Evolutionary conservation across 1,284 basidiomycete species (phyloP).

Genomic region (Tilletia caries): DNA sequence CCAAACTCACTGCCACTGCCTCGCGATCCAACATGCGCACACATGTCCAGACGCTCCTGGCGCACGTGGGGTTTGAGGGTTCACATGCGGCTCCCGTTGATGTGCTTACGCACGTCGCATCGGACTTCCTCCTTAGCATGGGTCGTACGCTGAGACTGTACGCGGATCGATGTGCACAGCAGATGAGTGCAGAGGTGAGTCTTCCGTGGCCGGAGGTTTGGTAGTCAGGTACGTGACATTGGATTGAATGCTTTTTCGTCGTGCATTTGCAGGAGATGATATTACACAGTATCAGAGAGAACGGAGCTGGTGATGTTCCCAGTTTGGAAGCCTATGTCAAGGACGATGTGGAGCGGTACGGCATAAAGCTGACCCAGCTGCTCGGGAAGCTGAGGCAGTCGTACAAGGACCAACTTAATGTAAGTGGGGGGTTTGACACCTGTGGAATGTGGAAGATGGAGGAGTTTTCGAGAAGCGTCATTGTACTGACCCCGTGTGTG

Average conservation of each 20-base stretch:
- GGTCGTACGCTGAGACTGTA: slow-evolving; percentile 79
- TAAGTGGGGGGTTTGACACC: slow-evolving; percentile 50
- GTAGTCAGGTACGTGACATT: not conserved
- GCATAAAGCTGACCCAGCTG: slow-evolving; percentile 70
- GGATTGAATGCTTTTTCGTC: not conserved
- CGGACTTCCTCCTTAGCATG: slow-evolving; percentile 78
- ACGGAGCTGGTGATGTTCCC: slow-evolving; percentile 70
- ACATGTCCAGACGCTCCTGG: slow-evolving; percentile 37
- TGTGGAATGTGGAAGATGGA: not conserved
- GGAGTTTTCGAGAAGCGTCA: slow-evolving; percentile 18
- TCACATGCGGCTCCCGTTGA: slow-evolving; percentile 63
- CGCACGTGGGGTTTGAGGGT: slow-evolving; percentile 50
- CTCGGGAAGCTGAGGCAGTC: slow-evolving; percentile 79
- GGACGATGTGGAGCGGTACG: slow-evolving; percentile 82
- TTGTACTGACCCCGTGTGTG: no score
- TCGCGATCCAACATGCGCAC: slow-evolving; percentile 32
- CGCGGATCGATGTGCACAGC: slow-evolving; percentile 72
- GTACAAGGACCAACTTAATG: slow-evolving; percentile 68
- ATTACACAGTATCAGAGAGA: slow-evolving; percentile 81
- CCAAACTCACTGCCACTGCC: slow-evolving; percentile 2
- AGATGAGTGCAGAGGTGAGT: slow-evolving; percentile 76
- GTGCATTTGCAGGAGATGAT: slow-evolving; percentile 71
- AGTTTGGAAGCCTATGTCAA: slow-evolving; percentile 81
- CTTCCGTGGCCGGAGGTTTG: slow-evolving; percentile 12
- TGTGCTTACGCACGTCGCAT: slow-evolving; percentile 72